These are phyloP conservation scores for Lolium rigidum DNA, from an alignment of 176 grass and related monocot genomes.

Conservation along the genomic window DNA sequence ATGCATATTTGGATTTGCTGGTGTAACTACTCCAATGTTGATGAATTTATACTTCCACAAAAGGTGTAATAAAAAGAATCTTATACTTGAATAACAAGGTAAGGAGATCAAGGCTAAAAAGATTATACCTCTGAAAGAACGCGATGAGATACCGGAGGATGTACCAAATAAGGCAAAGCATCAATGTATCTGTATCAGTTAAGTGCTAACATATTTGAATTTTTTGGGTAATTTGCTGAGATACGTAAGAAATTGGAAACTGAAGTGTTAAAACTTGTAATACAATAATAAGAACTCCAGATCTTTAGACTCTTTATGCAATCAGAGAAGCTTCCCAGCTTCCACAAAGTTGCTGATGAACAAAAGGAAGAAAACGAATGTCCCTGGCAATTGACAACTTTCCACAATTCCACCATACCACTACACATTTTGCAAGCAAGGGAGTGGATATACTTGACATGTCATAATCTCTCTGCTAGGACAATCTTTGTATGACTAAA, in stretches of 20 bases:
- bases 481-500: neutral
- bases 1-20: conserved; percentile 1
- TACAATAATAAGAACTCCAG: neutral
- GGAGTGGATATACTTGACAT: neutral
- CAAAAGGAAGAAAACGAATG: neutral
- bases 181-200: conserved; percentile 59
- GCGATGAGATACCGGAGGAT: conserved; percentile 51
- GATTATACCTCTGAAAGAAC: conserved; percentile 62
- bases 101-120: conserved; percentile 30
- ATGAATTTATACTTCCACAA: neutral
- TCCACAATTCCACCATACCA: neutral
- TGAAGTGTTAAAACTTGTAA: neutral
- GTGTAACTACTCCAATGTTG: conserved; percentile 14
- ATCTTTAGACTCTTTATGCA: neutral
- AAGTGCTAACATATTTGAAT: conserved; percentile 44
- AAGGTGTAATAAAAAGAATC: conserved; percentile 12
- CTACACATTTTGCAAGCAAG: conserved; percentile 2
- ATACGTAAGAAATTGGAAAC: conserved; percentile 17
- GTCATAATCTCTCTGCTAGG: neutral
- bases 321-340: neutral
- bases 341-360: conserved; percentile 6
- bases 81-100: neutral
- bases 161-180: conserved; percentile 66
- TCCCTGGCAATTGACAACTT: neutral
- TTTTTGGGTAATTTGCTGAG: neutral